Percentiles rank a stretch among this genome's conserved stretches.
phyloP scores from a whole-genome alignment of 306 rosid species.

The Morella rubra region DNA sequence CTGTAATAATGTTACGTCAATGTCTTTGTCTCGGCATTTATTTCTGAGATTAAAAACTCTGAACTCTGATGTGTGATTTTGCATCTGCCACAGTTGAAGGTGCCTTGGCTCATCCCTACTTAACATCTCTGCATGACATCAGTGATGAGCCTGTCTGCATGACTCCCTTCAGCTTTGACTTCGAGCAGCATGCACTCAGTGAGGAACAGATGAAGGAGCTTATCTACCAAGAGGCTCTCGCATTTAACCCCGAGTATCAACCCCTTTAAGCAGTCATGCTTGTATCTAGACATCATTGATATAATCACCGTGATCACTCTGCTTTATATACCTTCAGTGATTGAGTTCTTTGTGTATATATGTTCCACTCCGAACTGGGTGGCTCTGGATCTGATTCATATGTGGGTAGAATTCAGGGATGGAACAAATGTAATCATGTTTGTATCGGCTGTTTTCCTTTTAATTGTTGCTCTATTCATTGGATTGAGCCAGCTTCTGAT shows the following conservation, averaged over 20 bases:
- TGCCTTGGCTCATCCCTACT: conserved; percentile 91
- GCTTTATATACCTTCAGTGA: conserved; percentile 41
- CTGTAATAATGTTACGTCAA: background rate
- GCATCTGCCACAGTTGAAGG: conserved; percentile 63
- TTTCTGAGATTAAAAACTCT: background rate
- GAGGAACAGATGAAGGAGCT: conserved; percentile 98
- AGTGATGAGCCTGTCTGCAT: conserved; percentile 96
- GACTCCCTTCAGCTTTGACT: conserved; percentile 96
- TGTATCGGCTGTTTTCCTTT: conserved; percentile 40
- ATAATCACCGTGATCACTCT: conserved; percentile 26
- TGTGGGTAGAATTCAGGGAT: conserved; percentile 35
- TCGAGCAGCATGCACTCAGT: conserved; percentile 87
- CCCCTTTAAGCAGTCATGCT: conserved; percentile 37
- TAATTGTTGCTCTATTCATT: conserved; percentile 34
- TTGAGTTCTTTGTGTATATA: conserved; percentile 51
- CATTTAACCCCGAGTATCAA: conserved; percentile 89
- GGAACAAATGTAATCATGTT: conserved; percentile 36
- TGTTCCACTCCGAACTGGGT: conserved; percentile 55
- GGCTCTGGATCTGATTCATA: conserved; percentile 43
- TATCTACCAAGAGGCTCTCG: conserved; percentile 89
- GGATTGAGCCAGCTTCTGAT: conserved; percentile 35
- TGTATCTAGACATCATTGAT: conserved; percentile 20
- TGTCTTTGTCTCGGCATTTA: background rate
- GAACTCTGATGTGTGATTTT: conserved; percentile 12
- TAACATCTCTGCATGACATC: conserved; percentile 93